Evolutionary conservation across 768 basidiomycete species (phyloP).

Genomic region (Clitopilus passeckerianus): DNA sequence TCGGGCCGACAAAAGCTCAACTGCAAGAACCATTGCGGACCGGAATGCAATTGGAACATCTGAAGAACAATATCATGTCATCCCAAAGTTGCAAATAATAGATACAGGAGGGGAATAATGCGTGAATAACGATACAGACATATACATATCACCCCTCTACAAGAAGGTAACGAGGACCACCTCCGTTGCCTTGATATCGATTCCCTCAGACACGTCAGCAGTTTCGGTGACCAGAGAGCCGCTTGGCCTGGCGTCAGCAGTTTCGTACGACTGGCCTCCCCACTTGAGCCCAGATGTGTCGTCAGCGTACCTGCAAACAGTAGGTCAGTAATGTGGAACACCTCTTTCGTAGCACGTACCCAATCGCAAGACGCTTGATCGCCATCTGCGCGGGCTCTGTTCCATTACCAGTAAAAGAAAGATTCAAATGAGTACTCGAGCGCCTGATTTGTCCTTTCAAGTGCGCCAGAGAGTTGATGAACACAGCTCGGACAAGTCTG

Average conservation of each 20-base stretch:
- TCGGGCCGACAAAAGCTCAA: too few species aligned
- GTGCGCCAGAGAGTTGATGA: conserved; percentile 58
- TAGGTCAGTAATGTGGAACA: conserved; percentile 1
- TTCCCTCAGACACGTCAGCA: conserved; percentile 24
- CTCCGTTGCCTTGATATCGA: conserved; percentile 46
- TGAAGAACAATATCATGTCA: too few species aligned
- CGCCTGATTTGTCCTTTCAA: conserved; percentile 30
- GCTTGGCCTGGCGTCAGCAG: conserved; percentile 31
- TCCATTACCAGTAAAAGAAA: conserved; percentile 28
- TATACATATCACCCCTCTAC: not conserved
- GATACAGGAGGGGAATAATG: not conserved
- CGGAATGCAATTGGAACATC: too few species aligned
- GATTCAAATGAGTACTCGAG: conserved; percentile 33
- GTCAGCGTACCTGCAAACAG: conserved; percentile 36
- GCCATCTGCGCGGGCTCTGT: conserved; percentile 23
- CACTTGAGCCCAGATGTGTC: conserved; percentile 48
- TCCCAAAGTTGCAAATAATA: too few species aligned
- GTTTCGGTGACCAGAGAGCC: conserved; percentile 28
- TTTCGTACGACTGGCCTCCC: conserved; percentile 58
- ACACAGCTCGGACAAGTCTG: conserved; percentile 40
- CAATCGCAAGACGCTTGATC: conserved; percentile 45
- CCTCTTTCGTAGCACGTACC: too few species aligned
- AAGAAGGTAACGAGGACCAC: conserved; percentile 35
- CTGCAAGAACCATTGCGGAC: too few species aligned
- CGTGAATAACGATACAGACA: too few species aligned